Conservation (phyloP, 805 yeast species). For the Pichia deserticola region DNA sequence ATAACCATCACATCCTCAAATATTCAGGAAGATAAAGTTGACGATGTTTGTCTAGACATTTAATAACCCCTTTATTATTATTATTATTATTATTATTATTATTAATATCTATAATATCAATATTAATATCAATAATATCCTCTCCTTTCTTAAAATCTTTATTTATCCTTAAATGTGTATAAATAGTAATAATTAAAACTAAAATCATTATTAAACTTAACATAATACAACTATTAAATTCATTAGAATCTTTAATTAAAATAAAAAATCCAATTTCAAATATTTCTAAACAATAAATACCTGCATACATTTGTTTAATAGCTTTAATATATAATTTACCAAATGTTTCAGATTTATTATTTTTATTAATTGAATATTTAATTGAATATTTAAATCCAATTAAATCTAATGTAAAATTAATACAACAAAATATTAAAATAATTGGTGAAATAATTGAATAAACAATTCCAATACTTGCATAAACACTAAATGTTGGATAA, state of each 20-base stretch:
- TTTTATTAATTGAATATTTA: slow-evolving; percentile 45
- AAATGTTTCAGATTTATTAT: slow-evolving; percentile 51
- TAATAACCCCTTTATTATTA: too few species aligned
- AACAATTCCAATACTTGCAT: slow-evolving; percentile 71
- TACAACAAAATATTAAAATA: slow-evolving; percentile 51
- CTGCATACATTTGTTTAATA: slow-evolving; percentile 67
- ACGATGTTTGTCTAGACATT: too few species aligned
- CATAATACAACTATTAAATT: slow-evolving; percentile 42
- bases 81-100: too few species aligned
- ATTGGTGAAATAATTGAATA: slow-evolving; percentile 77
- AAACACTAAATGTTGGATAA: slow-evolving; percentile 69
- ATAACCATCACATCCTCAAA: too few species aligned
- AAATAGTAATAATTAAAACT: slow-evolving; percentile 45
- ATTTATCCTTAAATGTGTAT: slow-evolving; percentile 48
- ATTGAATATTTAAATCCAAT: slow-evolving; percentile 66
- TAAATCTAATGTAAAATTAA: slow-evolving; percentile 50
- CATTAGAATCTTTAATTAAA: slow-evolving; percentile 45
- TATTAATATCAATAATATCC: too few species aligned
- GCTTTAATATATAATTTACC: slow-evolving; percentile 73
- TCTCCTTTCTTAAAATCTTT: slow-evolving; percentile 28
- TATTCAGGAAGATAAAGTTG: too few species aligned
- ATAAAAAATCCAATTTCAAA: slow-evolving; percentile 73
- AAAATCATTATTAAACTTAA: slow-evolving; percentile 39
- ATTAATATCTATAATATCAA: too few species aligned
- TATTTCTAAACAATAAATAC: slow-evolving; percentile 73